Evolutionary conservation across 345 rosid genomes (phyloP).

Genomic region (Mangifera indica): DNA sequence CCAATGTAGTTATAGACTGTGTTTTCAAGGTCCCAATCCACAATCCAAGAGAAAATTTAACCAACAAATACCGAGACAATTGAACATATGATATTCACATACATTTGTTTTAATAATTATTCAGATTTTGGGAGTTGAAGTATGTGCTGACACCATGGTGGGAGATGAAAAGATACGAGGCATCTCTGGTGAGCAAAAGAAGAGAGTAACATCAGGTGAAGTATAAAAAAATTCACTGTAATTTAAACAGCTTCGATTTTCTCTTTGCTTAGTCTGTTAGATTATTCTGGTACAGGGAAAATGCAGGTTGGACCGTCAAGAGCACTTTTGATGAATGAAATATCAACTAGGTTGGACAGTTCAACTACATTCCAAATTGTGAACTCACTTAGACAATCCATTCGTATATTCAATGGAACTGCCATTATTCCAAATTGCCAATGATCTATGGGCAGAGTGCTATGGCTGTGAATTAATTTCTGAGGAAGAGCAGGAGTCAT

Average conservation of each 20-base stretch:
- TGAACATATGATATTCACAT: not conserved
- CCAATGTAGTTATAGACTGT: no score
- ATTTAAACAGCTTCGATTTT: no score
- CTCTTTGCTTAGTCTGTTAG: no score
- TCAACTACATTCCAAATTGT: constrained; percentile 80
- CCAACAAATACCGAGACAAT: no score
- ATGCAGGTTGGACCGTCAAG: constrained; percentile 79
- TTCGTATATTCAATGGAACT: constrained; percentile 63
- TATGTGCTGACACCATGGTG: constrained; percentile 56
- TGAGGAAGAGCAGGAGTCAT: constrained; percentile 57
- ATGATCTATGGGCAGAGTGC: constrained; percentile 66
- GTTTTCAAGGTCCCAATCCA: no score
- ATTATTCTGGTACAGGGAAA: constrained; percentile 52
- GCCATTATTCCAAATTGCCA: constrained; percentile 57
- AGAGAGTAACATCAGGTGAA: constrained; percentile 53
- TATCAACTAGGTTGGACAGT: constrained; percentile 79
- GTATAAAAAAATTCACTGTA: not conserved
- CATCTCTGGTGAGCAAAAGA: constrained; percentile 60
- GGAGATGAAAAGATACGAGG: constrained; percentile 63
- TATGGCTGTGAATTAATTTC: constrained; percentile 60
- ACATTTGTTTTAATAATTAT: not conserved
- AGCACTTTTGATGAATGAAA: constrained; percentile 85
- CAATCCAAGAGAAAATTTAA: no score
- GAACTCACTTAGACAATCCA: no score
- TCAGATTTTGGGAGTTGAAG: constrained; percentile 61